Base-by-base conservation (phyloP, 495 filamentous ascomycete genomes). In the Talaromyces liani region DNA sequence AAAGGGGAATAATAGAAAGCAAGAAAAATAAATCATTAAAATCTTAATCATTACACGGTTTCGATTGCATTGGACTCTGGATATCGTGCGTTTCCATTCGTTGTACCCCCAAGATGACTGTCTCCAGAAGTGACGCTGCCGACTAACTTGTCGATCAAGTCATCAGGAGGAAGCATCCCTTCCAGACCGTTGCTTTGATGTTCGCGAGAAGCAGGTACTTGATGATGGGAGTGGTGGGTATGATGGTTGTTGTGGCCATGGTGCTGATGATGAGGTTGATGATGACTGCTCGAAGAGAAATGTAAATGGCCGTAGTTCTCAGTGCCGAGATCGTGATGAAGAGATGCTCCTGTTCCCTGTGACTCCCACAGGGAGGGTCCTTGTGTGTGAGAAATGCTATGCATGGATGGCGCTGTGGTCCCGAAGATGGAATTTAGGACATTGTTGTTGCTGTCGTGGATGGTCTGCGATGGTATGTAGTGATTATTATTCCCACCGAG, bases 81-180 rank as follows among this genome's bases (percentile, higher is more conserved):
- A 36, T 62, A 62, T 16, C 60, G 60, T 33, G 60, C 20, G 45
- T 62, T 39, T 36, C 22, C 45, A 62, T 27, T 25, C 51, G 60
- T 33, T 18, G 60, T 8, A 22, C 27, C 60, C 2, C 45, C 45
- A 3, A 62, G 27, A 49, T 62, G 60, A 51, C 47, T 49, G 7
- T 71, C 75, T 36, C 27, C 53, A 4, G 70, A 72, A 51, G 75
- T 69, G 59, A 79, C 73, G 18, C 71, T 72, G 27, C 76, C 72
- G 36, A 79, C 75, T 22, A 78, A 58, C 66, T 77, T 80, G 53
- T 75, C 73, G 66, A 78, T 73, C 58, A 80, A 68, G 61, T 79
- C 75, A 18, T 79, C 77, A 1, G 72, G 65, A n/a, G 73, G 68
- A 64, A 77, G 56, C 8, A 78, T 62, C 3, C 70, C 71, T 54